Base-by-base conservation (phyloP, 306 rosid genomes). In the Geum urbanum region DNA sequence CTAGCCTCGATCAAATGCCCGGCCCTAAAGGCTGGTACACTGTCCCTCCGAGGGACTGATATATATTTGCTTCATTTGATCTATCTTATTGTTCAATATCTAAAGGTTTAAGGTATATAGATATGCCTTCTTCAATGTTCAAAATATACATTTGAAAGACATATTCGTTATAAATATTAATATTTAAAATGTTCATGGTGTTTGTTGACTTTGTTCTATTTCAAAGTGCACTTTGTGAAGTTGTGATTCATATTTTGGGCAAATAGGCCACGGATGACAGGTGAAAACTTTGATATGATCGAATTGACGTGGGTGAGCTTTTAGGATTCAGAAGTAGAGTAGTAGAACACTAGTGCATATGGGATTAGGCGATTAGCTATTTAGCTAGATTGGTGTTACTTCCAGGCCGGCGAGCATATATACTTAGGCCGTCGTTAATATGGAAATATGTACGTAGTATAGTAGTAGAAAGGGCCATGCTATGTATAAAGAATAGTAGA, bases 261-360 rank as follows among this genome's bases (percentile, higher is more conserved):
- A 5, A 2, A 27, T 51, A 73, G 76, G 88, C 77, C 72, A 81
- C 76, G 78, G 43, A 47, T 81, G 88, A 83, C 72, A 72, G 24
- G 40, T 73, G 19, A 39, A 49, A 3, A 76, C 50, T 15, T 50
- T 20, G 60, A 69, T 57, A 58, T 83, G n/a, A n/a, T n/a, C n/a
- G 32, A 27, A 27, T 27, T 27, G 79, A 81, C 82, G 80, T 64
- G 45, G 16, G 58, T 67, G 14, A 62, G 50, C 37, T 77, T 73
- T 64, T 44, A 70, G 39, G 11, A 32, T 45, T 51, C 0, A 3
- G 43, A 27, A 9, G n/a, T 13, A n/a, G 40, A 56, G 24, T 37
- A 73, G 14, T 32, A 32, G 37, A 32, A 32, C 37, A 32, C 0
- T 32, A 1, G 37, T 32, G 37, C 3, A 32, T 32, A 32, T 3